Evolutionary conservation across 2,329 filamentous ascomycete genomes (phyloP).

Genomic region (Alternaria gansuensis): DNA sequence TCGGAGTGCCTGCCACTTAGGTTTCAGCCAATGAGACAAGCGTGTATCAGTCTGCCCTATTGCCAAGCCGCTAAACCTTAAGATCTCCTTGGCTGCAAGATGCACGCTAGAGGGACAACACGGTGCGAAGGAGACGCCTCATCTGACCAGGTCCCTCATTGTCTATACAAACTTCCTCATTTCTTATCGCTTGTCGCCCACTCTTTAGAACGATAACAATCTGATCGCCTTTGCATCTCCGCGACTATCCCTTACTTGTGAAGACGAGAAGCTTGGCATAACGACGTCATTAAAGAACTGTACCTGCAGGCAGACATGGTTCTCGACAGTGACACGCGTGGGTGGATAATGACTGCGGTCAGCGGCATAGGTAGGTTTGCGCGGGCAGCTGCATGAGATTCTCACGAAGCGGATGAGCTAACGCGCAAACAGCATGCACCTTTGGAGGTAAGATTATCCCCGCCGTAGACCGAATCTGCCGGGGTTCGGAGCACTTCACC

Average conservation of each 20-base stretch:
- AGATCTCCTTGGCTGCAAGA: conserved; percentile 6
- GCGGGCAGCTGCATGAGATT: conserved; percentile 8
- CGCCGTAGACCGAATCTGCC: background rate
- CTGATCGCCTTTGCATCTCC: conserved; percentile 4
- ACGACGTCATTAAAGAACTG: conserved; percentile 36
- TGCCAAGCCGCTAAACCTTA: conserved; percentile 21
- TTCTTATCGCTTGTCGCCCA: conserved; percentile 12
- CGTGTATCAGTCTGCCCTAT: conserved; percentile 13
- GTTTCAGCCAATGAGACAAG: conserved; percentile 15
- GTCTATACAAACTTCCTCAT: conserved; percentile 9
- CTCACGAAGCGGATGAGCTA: conserved; percentile 18
- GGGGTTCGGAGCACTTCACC: background rate
- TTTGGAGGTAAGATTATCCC: conserved; percentile 43
- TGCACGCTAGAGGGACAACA: conserved; percentile 26
- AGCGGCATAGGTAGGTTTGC: conserved; percentile 74
- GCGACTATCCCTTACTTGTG: conserved; percentile 7
- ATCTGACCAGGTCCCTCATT: conserved; percentile 19
- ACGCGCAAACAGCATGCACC: conserved; percentile 47
- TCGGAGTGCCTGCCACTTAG: background rate
- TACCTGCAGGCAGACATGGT: conserved; percentile 33
- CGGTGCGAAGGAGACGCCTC: conserved; percentile 24
- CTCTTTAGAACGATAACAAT: background rate
- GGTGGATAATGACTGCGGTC: conserved; percentile 88
- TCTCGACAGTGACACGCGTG: conserved; percentile 73
- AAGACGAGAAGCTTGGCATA: conserved; percentile 15